Evolutionary conservation across 2,329 filamentous ascomycete genomes (phyloP), one percentile per base, ranked within the genome.

Genomic region (Chalaropsis ovoidea): DNA sequence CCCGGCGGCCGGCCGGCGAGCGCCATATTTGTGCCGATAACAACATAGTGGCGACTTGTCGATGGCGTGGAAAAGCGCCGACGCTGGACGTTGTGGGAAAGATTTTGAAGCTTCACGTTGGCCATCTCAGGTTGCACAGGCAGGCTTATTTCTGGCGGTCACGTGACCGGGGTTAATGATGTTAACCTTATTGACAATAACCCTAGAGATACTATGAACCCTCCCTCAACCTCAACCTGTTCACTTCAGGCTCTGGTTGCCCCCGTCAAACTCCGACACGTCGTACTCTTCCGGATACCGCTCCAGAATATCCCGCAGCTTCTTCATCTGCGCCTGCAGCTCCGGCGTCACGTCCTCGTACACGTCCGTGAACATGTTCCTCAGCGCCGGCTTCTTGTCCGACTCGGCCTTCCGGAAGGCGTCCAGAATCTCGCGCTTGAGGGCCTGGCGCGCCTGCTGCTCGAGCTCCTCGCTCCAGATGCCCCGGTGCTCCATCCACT

Each of bases 271-370:
- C 69, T 86, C 84, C 17, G 79, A 80, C 61, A 94, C 73, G 75
- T 97, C 91, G 75, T 99, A 99, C 78, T 99, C 94, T 43, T 89
- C 85, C 0, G 93, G 92, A 77, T 97, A 99, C 70, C 82, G 86
- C 70, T 93, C 85, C 62, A 99, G 73, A 63, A 96, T 81, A n/a
- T 83, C 81, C 72, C 79, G 88, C 71, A 97, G 78, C 76, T 92
- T 82, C 39, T 69, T 68, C 74, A 77, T 91, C 79, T 99, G 94
- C 52, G 77, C 81, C 73, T 80, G 82, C 68, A 88, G 79, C 71
- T 95, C 91, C 60, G 88, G 86, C 0, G 91, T 96, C 70, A 96
- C 71, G 58, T 90, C 83, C 74, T 94, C 90, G 75, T 96, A 99
- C 1, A 97, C 83, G 74, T 94, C 94, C 70, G 88, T 85, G 74